These are phyloP conservation scores for Fusarium sp. DNA, from an alignment of 2,329 filamentous ascomycete genomes.

Conservation along the genomic window DNA sequence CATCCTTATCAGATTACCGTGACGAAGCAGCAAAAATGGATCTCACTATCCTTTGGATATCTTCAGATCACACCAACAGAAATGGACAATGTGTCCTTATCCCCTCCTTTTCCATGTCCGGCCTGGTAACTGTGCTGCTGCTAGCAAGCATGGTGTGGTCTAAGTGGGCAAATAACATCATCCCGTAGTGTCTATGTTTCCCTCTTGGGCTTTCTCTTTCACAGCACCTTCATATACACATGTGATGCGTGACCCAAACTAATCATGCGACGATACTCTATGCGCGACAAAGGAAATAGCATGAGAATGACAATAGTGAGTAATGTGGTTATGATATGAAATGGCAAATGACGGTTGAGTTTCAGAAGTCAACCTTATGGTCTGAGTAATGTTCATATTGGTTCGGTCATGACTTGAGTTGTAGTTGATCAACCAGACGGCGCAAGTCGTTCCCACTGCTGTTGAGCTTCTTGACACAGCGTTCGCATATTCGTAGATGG, in stretches of 20 bases:
- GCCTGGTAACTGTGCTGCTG: constrained; percentile 25
- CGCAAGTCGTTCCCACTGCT: constrained; percentile 59
- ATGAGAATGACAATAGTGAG: constrained; percentile 5
- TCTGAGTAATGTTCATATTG: background rate
- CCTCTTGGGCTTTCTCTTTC: constrained; percentile 15
- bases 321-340: constrained; percentile 11
- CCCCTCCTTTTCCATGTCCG: background rate
- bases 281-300: constrained; percentile 38
- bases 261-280: constrained; percentile 30
- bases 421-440: constrained; percentile 55
- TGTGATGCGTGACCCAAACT: constrained; percentile 34
- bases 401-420: constrained; percentile 9
- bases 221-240: constrained; percentile 40
- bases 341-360: constrained; percentile 1
- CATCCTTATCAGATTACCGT: constrained; percentile 15
- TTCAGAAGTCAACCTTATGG: background rate
- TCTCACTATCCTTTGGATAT: constrained; percentile 7
- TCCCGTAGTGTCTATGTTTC: constrained; percentile 29
- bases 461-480: constrained; percentile 60
- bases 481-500: constrained; percentile 64
- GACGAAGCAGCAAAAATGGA: constrained; percentile 19
- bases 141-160: constrained; percentile 40
- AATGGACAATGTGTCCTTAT: constrained; percentile 10
- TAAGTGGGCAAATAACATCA: constrained; percentile 27
- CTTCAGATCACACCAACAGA: constrained; percentile 25